phyloP scores from a whole-genome alignment of 768 basidiomycete species.

The Termitomyces sp. region DNA sequence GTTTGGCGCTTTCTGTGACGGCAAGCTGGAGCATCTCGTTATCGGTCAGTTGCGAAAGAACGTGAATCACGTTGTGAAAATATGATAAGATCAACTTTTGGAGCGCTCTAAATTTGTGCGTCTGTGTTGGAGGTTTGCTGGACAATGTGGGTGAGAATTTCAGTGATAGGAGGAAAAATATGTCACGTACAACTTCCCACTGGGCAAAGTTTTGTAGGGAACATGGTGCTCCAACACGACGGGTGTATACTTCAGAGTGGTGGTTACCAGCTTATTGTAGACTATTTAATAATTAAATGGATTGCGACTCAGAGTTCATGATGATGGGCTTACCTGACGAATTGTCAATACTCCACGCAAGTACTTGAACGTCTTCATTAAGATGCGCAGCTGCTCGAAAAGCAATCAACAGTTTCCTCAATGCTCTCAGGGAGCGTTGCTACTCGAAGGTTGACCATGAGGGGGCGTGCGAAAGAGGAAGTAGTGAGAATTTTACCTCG shows the following conservation, averaged over 20 bases:
- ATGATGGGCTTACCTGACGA: constrained; percentile 49
- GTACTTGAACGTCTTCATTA: constrained; percentile 76
- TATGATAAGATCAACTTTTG: constrained; percentile 87
- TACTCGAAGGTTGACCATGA: constrained; percentile 20
- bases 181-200: constrained; percentile 77
- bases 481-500: constrained; percentile 40
- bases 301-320: not conserved
- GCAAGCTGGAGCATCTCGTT: constrained; percentile 61
- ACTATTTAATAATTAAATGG: constrained; percentile 39
- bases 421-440: constrained; percentile 80
- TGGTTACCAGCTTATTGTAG: constrained; percentile 90
- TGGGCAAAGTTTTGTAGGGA: constrained; percentile 76
- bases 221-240: constrained; percentile 82
- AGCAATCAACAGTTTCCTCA: constrained; percentile 80
- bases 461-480: not conserved
- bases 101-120: constrained; percentile 73
- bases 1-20: constrained; percentile 78
- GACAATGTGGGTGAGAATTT: constrained; percentile 3
- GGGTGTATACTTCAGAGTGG: constrained; percentile 85
- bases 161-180: not conserved
- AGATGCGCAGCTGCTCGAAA: constrained; percentile 89
- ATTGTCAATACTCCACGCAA: constrained; percentile 86
- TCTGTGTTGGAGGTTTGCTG: constrained; percentile 83
- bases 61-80: constrained; percentile 79
- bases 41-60: constrained; percentile 73